Base-by-base conservation (phyloP, 305 asterid species). In the Rubia peregrina region DNA sequence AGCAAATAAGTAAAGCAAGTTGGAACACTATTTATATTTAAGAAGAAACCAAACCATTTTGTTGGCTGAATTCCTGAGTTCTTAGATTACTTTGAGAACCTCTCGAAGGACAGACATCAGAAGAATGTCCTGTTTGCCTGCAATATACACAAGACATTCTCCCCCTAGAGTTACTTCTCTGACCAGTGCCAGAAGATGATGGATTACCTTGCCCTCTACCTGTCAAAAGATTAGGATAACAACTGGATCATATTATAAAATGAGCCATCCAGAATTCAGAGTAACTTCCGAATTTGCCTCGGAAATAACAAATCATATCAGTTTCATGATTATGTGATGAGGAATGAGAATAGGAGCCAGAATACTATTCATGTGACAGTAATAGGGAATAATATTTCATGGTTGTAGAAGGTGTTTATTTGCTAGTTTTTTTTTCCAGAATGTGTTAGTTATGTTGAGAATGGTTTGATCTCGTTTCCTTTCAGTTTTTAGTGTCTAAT, bases 51-150 rank as follows among this genome's bases (percentile, higher is more conserved):
- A 70, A 59, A 88, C 96, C 98, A 82, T 81, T 83, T 81, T 68
- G 86, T 55, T 71, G 71, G 71, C 64, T 80, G 80, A 76, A 76
- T 68, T 82, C 90, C 65, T 73, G 88, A 30, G 78, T 41, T 74
- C 79, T 82, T 62, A 81, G 74, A 79, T 73, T 82, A 71, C 79
- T 79, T 43, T 75, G 86, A 74, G 92, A 73, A 74, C 79, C 83
- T 74, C 81, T 87, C 38, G 88, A 67, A 71, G 89, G 83, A 77
- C 82, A 74, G 69, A 79, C 69, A 57, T 72, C 83, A 70, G 95
- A 79, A 74, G 89, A 76, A 74, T 81, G 88, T 71, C 81, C 88
- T 46, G 90, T 76, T 81, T 89, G 96, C 83, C 90, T 68, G 65
- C 88, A 84, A 67, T 74, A 68, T 36, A 69, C 66, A 75, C 88